Percentiles rank a stretch among this genome's conserved stretches.
Conservation (phyloP, 306 rosid genomes). For the Lotus japonicus region DNA sequence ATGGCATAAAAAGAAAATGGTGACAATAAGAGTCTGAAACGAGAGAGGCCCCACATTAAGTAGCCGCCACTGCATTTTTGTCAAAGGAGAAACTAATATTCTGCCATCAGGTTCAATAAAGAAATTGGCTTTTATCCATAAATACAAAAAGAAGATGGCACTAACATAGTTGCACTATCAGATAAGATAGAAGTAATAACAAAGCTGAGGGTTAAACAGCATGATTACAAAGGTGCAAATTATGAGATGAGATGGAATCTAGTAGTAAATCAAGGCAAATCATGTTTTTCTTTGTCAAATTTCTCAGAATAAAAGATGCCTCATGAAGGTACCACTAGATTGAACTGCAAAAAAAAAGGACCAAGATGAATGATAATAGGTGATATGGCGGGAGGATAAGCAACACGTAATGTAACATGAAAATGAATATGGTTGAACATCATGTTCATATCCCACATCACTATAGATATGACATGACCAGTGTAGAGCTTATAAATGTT, state of each 20-base stretch:
- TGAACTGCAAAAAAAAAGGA: no score
- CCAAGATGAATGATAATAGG: not conserved
- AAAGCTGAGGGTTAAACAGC: not conserved
- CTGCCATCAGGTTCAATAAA: not conserved
- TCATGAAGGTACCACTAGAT: not conserved
- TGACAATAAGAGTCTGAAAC: not conserved
- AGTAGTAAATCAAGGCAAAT: not conserved
- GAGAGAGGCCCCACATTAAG: not conserved
- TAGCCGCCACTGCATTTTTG: not conserved
- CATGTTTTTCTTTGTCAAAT: not conserved
- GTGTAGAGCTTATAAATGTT: no score
- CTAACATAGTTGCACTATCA: not conserved
- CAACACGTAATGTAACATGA: not conserved
- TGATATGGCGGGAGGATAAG: not conserved
- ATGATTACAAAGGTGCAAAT: not conserved
- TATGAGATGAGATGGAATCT: not conserved
- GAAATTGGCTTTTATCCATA: not conserved
- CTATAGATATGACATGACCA: no score
- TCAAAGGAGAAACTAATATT: not conserved
- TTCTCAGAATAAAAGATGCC: not conserved
- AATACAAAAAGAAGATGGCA: not conserved
- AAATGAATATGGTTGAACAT: not conserved
- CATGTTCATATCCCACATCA: no score
- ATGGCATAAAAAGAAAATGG: not conserved
- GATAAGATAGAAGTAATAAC: not conserved